These are phyloP conservation scores for Mycena epipterygia DNA, from an alignment of 768 basidiomycete species.

Conservation along the genomic window DNA sequence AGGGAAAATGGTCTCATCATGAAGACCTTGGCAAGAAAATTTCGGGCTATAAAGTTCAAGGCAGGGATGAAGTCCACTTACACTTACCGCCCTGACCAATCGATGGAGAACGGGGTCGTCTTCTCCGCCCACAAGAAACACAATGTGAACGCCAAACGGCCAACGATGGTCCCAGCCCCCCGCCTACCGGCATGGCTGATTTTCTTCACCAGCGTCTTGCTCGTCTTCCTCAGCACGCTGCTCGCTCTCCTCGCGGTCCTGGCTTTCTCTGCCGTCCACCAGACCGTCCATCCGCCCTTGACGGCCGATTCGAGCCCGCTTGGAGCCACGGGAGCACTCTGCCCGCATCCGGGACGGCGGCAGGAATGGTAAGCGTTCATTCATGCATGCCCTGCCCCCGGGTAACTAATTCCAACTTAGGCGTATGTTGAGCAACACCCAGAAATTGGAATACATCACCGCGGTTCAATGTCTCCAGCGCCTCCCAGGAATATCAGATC, in stretches of 20 bases:
- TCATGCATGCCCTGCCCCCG: neutral
- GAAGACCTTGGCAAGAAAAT: neutral
- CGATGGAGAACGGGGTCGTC: neutral
- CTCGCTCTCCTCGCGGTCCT: conserved; percentile 24
- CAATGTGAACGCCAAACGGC: neutral
- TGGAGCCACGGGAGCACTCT: neutral
- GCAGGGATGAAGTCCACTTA: neutral
- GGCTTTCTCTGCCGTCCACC: conserved; percentile 16
- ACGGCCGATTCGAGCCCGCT: neutral
- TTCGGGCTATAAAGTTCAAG: conserved; percentile 11
- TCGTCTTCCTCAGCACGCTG: conserved; percentile 28
- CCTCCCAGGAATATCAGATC: conserved; percentile 41
- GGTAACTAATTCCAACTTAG: conserved; percentile 32
- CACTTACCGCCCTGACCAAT: neutral
- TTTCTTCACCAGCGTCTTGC: conserved; percentile 11
- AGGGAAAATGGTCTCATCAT: too few species aligned
- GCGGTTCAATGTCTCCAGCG: conserved; percentile 49
- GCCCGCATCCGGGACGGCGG: conserved; percentile 2
- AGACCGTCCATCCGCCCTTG: neutral
- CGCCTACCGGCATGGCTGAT: conserved; percentile 13
- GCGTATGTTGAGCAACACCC: conserved; percentile 43
- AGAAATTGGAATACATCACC: conserved; percentile 48
- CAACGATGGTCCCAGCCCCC: neutral
- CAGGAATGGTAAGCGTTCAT: conserved; percentile 19
- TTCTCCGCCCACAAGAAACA: neutral